These are phyloP conservation scores for Podosphaera aphanis DNA, from an alignment of 2,329 filamentous ascomycete species.

Conservation along the genomic window DNA sequence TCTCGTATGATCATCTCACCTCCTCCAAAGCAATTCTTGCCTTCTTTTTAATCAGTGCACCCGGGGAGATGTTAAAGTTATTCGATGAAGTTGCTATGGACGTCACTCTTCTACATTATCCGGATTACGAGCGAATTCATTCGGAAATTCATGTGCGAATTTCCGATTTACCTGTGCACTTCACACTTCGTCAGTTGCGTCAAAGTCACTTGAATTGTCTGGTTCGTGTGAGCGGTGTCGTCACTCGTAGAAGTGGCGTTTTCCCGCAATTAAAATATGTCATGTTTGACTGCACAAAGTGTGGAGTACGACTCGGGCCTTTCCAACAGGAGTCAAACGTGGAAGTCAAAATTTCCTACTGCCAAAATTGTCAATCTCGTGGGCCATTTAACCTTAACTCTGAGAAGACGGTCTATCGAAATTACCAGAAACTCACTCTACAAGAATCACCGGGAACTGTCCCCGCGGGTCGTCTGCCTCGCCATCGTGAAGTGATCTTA, in stretches of 20 bases:
- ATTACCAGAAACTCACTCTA: slow-evolving; percentile 92
- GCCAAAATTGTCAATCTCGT: slow-evolving; percentile 84
- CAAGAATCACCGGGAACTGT: slow-evolving; percentile 96
- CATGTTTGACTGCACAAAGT: slow-evolving; percentile 93
- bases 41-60: slow-evolving; percentile 89
- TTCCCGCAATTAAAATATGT: slow-evolving; percentile 97
- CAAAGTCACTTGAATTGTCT: slow-evolving; percentile 92
- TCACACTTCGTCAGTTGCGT: slow-evolving; percentile 81
- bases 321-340: slow-evolving; percentile 95
- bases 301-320: slow-evolving; percentile 70
- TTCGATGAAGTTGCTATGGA: slow-evolving; percentile 97
- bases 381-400: slow-evolving; percentile 91
- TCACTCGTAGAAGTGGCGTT: slow-evolving; percentile 80
- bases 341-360: slow-evolving; percentile 90
- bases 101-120: slow-evolving; percentile 83
- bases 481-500: slow-evolving; percentile 81
- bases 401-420: slow-evolving; percentile 93
- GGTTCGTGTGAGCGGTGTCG: slow-evolving; percentile 81
- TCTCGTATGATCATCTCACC: slow-evolving; percentile 81
- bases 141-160: slow-evolving; percentile 95
- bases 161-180: slow-evolving; percentile 78
- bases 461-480: slow-evolving; percentile 77
- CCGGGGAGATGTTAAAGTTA: slow-evolving; percentile 81
- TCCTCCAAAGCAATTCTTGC: slow-evolving; percentile 81
- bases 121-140: slow-evolving; percentile 92